phyloP scores from a whole-genome alignment of 805 yeast genomes.

The Lipomyces yamanashiensis region DNA sequence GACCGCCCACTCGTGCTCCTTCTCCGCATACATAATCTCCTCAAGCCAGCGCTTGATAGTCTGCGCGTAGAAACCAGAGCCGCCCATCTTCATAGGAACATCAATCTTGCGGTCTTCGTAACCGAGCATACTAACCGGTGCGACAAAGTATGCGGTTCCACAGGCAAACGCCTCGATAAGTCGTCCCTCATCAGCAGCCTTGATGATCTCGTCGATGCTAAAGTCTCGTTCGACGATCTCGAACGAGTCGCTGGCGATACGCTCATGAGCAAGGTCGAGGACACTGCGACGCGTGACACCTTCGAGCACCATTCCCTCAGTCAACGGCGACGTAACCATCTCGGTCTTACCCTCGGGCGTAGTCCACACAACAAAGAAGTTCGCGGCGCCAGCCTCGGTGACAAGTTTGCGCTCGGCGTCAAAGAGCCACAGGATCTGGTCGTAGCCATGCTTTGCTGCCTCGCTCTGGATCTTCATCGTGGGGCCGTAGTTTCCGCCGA shows the following conservation, averaged over 20 bases:
- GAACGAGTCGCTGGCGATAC: conserved; percentile 49
- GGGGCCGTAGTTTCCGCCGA: conserved; percentile 63
- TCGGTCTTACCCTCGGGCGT: conserved; percentile 51
- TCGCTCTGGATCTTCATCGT: conserved; percentile 53
- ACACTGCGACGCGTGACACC: conserved; percentile 60
- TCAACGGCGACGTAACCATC: conserved; percentile 57
- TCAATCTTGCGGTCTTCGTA: conserved; percentile 51
- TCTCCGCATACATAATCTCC: conserved; percentile 40
- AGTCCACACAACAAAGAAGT: conserved; percentile 55
- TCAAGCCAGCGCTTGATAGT: conserved; percentile 36
- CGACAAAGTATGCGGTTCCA: conserved; percentile 60
- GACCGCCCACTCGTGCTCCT: conserved; percentile 39
- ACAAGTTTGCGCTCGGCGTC: conserved; percentile 55
- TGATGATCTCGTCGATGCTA: conserved; percentile 54
- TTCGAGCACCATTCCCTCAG: conserved; percentile 56
- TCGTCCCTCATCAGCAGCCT: conserved; percentile 53
- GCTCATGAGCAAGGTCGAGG: conserved; percentile 46
- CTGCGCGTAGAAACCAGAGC: conserved; percentile 52
- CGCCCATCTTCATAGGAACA: conserved; percentile 49
- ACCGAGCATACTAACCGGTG: conserved; percentile 54
- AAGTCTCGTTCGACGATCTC: conserved; percentile 50
- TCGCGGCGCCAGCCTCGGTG: conserved; percentile 63
- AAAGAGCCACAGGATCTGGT: conserved; percentile 59
- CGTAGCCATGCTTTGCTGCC: conserved; percentile 55
- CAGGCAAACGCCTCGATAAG: conserved; percentile 59